Evolutionary conservation across 2,329 filamentous ascomycete species (phyloP).

Genomic region (Mollisia scopiformis): DNA sequence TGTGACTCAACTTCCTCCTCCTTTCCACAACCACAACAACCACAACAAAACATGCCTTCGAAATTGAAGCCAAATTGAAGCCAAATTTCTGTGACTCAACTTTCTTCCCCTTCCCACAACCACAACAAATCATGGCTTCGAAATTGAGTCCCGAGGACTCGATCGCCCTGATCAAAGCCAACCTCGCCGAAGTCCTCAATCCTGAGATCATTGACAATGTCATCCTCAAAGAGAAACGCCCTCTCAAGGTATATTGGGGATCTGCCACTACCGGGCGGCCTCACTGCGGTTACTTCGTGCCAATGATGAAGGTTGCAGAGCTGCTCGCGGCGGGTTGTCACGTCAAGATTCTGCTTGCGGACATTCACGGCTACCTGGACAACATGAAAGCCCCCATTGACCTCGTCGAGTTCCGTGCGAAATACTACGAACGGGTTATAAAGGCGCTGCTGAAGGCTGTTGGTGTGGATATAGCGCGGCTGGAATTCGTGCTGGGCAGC

Average conservation of each 20-base stretch:
- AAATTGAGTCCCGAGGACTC: conserved; percentile 56
- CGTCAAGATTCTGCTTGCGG: conserved; percentile 74
- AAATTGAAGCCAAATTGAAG: no score
- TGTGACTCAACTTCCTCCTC: conserved; percentile 11
- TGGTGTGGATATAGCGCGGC: conserved; percentile 70
- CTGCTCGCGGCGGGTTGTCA: conserved; percentile 84
- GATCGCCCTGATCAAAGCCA: conserved; percentile 76
- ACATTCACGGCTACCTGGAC: conserved; percentile 80
- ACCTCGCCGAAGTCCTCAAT: conserved; percentile 82
- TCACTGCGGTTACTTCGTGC: conserved; percentile 82
- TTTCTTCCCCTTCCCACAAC: conserved; percentile 1
- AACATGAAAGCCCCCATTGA: conserved; percentile 88
- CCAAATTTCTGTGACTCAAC: conserved; percentile 16
- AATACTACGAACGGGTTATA: conserved; percentile 83
- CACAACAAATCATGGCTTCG: conserved; percentile 26
- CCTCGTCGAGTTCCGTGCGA: conserved; percentile 77
- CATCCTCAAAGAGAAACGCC: conserved; percentile 69
- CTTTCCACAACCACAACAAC: neutral
- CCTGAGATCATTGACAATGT: conserved; percentile 78
- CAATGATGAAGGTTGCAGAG: conserved; percentile 87
- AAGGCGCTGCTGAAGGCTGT: conserved; percentile 77
- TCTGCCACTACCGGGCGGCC: conserved; percentile 69
- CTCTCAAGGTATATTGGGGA: conserved; percentile 84
- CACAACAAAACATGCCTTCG: no score
- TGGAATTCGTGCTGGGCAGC: conserved; percentile 84